Evolutionary conservation across 1,139 yeast species (phyloP).

Genomic region (Pichia sp.): DNA sequence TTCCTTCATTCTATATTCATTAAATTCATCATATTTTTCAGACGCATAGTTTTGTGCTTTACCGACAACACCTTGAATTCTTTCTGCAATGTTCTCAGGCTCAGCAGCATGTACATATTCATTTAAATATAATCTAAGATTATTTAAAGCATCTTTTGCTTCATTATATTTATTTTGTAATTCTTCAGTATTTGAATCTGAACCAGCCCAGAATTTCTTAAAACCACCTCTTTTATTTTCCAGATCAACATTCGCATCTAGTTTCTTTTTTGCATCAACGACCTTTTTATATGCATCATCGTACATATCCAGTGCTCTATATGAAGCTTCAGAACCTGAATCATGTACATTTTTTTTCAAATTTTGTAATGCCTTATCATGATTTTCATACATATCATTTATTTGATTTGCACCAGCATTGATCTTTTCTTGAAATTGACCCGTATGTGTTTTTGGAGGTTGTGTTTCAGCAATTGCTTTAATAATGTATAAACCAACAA

Average conservation of each 20-base stretch:
- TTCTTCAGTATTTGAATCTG: neutral
- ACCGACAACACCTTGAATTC: constrained; percentile 12
- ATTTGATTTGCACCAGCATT: neutral
- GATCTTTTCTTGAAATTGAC: neutral
- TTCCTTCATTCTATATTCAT: constrained; percentile 20
- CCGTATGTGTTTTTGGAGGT: neutral
- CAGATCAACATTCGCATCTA: constrained; percentile 1
- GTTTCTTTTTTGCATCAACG: constrained; percentile 9
- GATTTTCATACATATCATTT: neutral
- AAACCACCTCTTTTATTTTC: neutral
- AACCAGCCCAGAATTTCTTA: constrained; percentile 12
- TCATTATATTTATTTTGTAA: constrained; percentile 11
- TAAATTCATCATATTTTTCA: constrained; percentile 33
- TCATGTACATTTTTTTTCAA: constrained; percentile 1
- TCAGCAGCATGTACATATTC: constrained; percentile 17
- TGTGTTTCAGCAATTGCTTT: constrained; percentile 2
- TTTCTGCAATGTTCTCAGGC: neutral
- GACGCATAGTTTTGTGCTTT: constrained; percentile 34
- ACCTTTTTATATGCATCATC: constrained; percentile 10
- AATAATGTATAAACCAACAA: constrained; percentile 6
- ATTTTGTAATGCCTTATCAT: constrained; percentile 1
- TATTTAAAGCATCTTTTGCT: constrained; percentile 6
- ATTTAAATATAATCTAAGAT: constrained; percentile 24
- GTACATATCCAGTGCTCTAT: constrained; percentile 7
- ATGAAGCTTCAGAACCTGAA: constrained; percentile 9